A percentile compares a stretch with the other conserved stretches of the same genome.
Evolutionary conservation across 108 stramenopile species (phyloP).

Genomic region (Nitzschia inconspicua): DNA sequence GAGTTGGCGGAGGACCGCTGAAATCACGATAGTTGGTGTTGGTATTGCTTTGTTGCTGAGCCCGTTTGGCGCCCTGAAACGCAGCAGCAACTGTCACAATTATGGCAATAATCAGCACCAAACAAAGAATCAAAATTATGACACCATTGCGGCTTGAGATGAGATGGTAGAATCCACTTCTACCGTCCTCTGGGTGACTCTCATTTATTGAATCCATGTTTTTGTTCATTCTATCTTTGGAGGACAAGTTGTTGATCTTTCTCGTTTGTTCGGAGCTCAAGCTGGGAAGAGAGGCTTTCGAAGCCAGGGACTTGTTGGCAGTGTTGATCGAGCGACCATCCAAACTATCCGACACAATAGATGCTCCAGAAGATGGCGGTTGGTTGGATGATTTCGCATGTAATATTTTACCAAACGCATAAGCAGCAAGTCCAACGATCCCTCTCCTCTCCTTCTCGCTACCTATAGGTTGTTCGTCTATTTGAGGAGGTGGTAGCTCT

Average conservation of each 20-base stretch:
- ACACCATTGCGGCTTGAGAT: no score
- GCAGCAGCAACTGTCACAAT: background rate
- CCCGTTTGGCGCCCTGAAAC: background rate
- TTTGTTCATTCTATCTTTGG: conserved; percentile 16
- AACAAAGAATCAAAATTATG: background rate
- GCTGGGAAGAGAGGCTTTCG: background rate
- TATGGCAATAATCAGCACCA: background rate
- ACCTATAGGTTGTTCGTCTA: no score
- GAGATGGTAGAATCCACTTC: no score
- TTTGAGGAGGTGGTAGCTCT: no score
- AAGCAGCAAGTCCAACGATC: no score
- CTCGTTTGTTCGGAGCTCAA: background rate
- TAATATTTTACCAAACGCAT: no score
- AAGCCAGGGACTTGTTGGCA: background rate
- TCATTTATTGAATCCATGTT: background rate
- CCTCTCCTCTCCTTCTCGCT: no score
- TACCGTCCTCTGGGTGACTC: background rate
- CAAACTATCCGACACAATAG: no score
- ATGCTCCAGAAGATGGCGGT: no score
- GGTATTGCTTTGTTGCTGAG: background rate
- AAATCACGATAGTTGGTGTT: background rate
- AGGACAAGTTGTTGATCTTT: conserved; percentile 18
- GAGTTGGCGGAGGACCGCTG: background rate
- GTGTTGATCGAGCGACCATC: no score
- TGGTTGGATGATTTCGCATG: no score